phyloP scores from a whole-genome alignment of 805 yeast genomes.

The Sungouiella thailandica region DNA sequence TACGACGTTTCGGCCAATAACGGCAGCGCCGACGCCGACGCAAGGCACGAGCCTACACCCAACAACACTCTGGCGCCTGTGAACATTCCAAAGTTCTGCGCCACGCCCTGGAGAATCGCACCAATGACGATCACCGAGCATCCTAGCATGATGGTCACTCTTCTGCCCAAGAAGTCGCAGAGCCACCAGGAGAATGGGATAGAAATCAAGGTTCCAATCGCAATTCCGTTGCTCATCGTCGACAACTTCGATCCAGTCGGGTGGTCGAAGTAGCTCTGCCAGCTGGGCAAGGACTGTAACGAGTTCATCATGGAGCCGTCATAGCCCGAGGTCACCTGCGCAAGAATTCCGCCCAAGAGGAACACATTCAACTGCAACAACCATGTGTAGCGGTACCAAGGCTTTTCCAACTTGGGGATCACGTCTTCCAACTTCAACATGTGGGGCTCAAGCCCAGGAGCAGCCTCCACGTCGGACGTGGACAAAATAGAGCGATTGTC shows the following conservation, averaged over 20 bases:
- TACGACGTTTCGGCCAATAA: neutral
- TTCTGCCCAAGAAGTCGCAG: conserved; percentile 10
- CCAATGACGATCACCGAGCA: neutral
- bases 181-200: conserved; percentile 6
- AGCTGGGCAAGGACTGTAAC: neutral
- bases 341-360: conserved; percentile 9
- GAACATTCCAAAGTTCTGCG: neutral
- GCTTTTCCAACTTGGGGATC: conserved; percentile 8
- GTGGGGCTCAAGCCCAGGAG: too few relatives aligned
- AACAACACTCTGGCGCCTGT: conserved; percentile 1
- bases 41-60: neutral
- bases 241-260: conserved; percentile 1
- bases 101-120: neutral
- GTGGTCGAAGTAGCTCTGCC: neutral
- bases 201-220: conserved; percentile 7
- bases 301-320: conserved; percentile 1
- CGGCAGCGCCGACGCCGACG: neutral
- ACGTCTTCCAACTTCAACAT: conserved; percentile 8
- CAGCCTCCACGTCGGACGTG: too few relatives aligned
- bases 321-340: conserved; percentile 4
- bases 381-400: conserved; percentile 8
- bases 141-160: neutral
- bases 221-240: conserved; percentile 1
- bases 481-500: too few relatives aligned
- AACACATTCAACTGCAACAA: conserved; percentile 12